Conservation (phyloP, 768 basidiomycete species). For the Leccinum obscurum region DNA sequence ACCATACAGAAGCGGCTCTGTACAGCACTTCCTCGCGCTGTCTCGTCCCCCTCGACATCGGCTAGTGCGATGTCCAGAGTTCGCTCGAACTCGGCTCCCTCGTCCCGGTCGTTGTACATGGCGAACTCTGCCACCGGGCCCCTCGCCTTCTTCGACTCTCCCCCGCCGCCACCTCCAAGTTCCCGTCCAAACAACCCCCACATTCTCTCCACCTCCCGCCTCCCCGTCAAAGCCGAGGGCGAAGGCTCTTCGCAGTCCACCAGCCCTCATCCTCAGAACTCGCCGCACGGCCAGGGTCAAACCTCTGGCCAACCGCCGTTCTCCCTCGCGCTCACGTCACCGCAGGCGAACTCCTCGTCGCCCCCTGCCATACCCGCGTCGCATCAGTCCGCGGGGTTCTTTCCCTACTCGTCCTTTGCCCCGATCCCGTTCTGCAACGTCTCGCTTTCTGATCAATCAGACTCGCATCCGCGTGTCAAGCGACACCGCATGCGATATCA, state of each 20-base stretch:
- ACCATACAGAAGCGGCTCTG: slow-evolving; percentile 54
- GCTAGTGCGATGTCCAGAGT: slow-evolving; percentile 37
- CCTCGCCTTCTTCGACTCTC: slow-evolving; percentile 42
- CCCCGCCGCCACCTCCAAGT: slow-evolving; percentile 40
- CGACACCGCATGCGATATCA: slow-evolving; percentile 41
- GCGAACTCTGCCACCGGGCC: slow-evolving; percentile 31
- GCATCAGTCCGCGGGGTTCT: slow-evolving; percentile 34
- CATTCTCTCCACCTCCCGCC: slow-evolving; percentile 41
- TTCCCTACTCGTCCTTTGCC: slow-evolving; percentile 38
- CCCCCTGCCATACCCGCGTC: slow-evolving; percentile 30
- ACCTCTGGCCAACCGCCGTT: slow-evolving; percentile 35
- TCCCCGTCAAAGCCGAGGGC: slow-evolving; percentile 46
- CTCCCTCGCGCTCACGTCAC: slow-evolving; percentile 46
- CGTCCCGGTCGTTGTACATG: slow-evolving; percentile 45
- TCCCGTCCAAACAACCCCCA: slow-evolving; percentile 42
- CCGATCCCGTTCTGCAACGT: slow-evolving; percentile 31
- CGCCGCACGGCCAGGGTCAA: slow-evolving; percentile 38
- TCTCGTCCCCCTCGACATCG: slow-evolving; percentile 29
- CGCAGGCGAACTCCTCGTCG: slow-evolving; percentile 37
- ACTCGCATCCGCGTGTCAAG: slow-evolving; percentile 33
- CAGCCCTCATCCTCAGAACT: slow-evolving; percentile 31
- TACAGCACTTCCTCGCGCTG: slow-evolving; percentile 41
- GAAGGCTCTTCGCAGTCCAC: slow-evolving; percentile 41
- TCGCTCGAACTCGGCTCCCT: slow-evolving; percentile 44
- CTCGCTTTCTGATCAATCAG: slow-evolving; percentile 26